phyloP scores from a whole-genome alignment of 495 filamentous ascomycete genomes.

The Penicillium tannophilum region DNA sequence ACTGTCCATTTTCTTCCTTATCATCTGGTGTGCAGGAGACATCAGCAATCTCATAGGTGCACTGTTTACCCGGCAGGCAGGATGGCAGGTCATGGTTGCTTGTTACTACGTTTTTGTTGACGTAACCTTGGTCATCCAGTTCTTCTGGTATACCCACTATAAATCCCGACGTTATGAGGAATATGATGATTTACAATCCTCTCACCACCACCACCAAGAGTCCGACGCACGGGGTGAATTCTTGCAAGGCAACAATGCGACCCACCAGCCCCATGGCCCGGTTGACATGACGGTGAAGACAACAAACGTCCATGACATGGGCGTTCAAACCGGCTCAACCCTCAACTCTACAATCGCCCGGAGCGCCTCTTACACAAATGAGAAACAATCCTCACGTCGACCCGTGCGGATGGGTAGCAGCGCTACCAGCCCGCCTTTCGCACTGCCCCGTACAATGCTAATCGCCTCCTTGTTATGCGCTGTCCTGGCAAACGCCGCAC shows the following conservation, averaged over 20 bases:
- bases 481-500: constrained; percentile 46
- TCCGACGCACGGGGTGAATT: constrained; percentile 24
- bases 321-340: constrained; percentile 29
- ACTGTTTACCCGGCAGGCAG: constrained; percentile 65
- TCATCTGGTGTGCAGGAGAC: constrained; percentile 72
- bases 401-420: constrained; percentile 28
- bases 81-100: constrained; percentile 70
- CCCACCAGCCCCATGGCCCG: constrained; percentile 17
- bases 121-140: constrained; percentile 62
- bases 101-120: constrained; percentile 72
- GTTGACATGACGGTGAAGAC: constrained; percentile 24
- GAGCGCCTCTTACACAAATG: constrained; percentile 41
- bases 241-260: constrained; percentile 33
- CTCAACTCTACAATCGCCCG: constrained; percentile 23
- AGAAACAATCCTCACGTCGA: constrained; percentile 36
- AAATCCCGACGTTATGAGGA: constrained; percentile 38
- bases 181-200: constrained; percentile 25
- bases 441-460: constrained; percentile 47
- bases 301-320: constrained; percentile 35
- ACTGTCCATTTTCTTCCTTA: constrained; percentile 67
- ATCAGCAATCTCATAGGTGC: constrained; percentile 68
- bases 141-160: constrained; percentile 66
- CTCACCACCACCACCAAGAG: constrained; percentile 18
- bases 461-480: constrained; percentile 50
- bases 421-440: constrained; percentile 33